Base-by-base conservation (phyloP, 2,329 filamentous ascomycete genomes). In the Pestalotiopsis sp. region DNA sequence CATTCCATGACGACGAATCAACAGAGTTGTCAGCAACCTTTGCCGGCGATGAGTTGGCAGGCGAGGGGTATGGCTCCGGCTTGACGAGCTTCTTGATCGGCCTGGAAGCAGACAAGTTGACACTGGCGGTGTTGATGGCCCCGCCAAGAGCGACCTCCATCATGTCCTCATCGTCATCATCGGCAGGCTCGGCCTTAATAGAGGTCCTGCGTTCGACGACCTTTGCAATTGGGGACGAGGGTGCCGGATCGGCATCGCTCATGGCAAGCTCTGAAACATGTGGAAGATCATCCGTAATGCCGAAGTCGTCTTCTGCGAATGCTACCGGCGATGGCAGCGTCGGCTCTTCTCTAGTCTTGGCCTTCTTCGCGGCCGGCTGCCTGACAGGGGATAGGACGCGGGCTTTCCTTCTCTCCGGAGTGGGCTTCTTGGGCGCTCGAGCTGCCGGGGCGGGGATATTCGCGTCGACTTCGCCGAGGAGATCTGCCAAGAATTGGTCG, bases 71-170 rank as follows among this genome's bases (percentile, higher is more conserved):
- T 2, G 88, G 82, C 45, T 88, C 86, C 12, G 88, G 80, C 78
- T 95, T 93, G 74, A 91, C 86, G 27, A 92, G 82, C 79, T 92
- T 97, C 74, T 93, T 93, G 45, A 91, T 87, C 31, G 92, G 92
- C 52, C 94, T 90, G 71, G 91, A 92, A 63, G 93, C 94, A 31
- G 93, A 87, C 78, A 98, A 90, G 78, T 99, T 98, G 73, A 98
- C 89, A 72, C 91, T 95, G 12, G 89, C 84, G 9, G 88, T 83
- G 67, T 88, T 90, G 69, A 92, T 87, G 27, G 90, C 86, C 17
- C 91, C 92, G 49, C 92, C 88, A 68, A 97, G 92, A 25, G 93
- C 90, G 66, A 98, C 89, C 77, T 97, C 95, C 90, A 98, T 93
- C 83, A 95, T 86, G 71, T 93, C 92, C 41, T 97, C 93, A 25